Percentiles rank a stretch among this genome's conserved stretches.
These are phyloP conservation scores for Penicillium subrubescens DNA, from an alignment of 495 filamentous ascomycete genomes.

Conservation along the genomic window DNA sequence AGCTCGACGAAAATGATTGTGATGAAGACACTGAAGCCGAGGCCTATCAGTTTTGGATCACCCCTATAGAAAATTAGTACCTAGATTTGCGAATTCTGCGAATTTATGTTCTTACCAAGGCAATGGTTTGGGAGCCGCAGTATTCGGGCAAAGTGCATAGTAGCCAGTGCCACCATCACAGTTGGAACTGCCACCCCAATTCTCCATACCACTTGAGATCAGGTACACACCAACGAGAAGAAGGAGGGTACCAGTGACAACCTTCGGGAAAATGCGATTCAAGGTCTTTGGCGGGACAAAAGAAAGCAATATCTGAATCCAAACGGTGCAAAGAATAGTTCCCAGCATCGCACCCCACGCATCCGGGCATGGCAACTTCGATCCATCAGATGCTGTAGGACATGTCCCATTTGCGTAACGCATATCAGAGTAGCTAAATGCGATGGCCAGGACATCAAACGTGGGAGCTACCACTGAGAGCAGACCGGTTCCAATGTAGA, in stretches of 20 bases:
- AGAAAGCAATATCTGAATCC: slow-evolving; percentile 38
- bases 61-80: slow-evolving; percentile 51
- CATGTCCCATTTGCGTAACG: slow-evolving; percentile 81
- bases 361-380: slow-evolving; percentile 70
- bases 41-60: slow-evolving; percentile 71
- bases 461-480: slow-evolving; percentile 83
- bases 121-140: slow-evolving; percentile 68
- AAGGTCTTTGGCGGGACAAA: slow-evolving; percentile 57
- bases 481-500: slow-evolving; percentile 79
- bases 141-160: slow-evolving; percentile 66
- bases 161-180: slow-evolving; percentile 57
- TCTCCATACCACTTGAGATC: slow-evolving; percentile 72
- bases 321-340: slow-evolving; percentile 60
- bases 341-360: slow-evolving; percentile 85
- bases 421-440: slow-evolving; percentile 69
- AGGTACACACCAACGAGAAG: slow-evolving; percentile 70
- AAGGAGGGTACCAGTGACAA: slow-evolving; percentile 78
- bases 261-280: slow-evolving; percentile 75
- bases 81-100: neutral
- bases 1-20: slow-evolving; percentile 78
- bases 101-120: slow-evolving; percentile 47
- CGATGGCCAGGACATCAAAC: slow-evolving; percentile 79
- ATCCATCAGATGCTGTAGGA: slow-evolving; percentile 60
- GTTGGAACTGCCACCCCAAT: slow-evolving; percentile 73
- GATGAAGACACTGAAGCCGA: slow-evolving; percentile 82